These are phyloP conservation scores for Ophiostoma triangulosporum DNA, from an alignment of 2,329 filamentous ascomycete genomes.

Conservation along the genomic window DNA sequence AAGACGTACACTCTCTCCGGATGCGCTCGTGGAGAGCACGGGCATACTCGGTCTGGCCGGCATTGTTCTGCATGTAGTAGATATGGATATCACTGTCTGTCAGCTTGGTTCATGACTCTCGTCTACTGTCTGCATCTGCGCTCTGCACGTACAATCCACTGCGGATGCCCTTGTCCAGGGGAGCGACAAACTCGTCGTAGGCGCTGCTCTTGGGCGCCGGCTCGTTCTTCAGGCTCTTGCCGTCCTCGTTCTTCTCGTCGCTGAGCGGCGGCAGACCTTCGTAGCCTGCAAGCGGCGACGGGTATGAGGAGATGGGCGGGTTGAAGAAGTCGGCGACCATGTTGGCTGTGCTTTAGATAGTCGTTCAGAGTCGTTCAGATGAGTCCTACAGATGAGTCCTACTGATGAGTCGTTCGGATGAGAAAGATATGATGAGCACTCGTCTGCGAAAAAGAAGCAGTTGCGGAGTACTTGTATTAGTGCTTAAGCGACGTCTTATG, in stretches of 20 bases:
- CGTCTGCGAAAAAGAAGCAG: too few relatives aligned
- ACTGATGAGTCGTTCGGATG: too few relatives aligned
- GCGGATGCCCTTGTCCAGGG: constrained; percentile 49
- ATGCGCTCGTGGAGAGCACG: constrained; percentile 64
- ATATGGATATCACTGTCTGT: constrained; percentile 59
- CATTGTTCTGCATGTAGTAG: constrained; percentile 59
- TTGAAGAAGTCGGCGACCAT: constrained; percentile 12
- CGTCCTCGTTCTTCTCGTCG: constrained; percentile 51
- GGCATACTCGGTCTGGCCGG: constrained; percentile 52
- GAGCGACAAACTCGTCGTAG: constrained; percentile 56
- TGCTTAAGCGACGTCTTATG: too few relatives aligned
- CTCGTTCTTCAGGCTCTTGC: constrained; percentile 64
- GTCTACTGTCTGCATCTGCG: too few relatives aligned
- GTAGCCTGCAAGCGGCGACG: constrained; percentile 45
- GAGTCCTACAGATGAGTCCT: too few relatives aligned
- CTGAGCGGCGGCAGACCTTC: constrained; percentile 41
- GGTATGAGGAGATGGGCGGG: constrained; percentile 25
- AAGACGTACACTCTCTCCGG: constrained; percentile 55
- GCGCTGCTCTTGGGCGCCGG: constrained; percentile 48
- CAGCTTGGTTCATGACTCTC: background rate
- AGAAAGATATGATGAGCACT: too few relatives aligned
- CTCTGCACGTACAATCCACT: constrained; percentile 60
- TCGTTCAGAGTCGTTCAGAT: too few relatives aligned
- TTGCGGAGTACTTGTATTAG: too few relatives aligned
- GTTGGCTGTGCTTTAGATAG: too few relatives aligned